Percentiles rank a stretch among this genome's conserved stretches.
Evolutionary conservation across 768 basidiomycete genomes (phyloP).

Genomic region (Mycena sanguinolenta): DNA sequence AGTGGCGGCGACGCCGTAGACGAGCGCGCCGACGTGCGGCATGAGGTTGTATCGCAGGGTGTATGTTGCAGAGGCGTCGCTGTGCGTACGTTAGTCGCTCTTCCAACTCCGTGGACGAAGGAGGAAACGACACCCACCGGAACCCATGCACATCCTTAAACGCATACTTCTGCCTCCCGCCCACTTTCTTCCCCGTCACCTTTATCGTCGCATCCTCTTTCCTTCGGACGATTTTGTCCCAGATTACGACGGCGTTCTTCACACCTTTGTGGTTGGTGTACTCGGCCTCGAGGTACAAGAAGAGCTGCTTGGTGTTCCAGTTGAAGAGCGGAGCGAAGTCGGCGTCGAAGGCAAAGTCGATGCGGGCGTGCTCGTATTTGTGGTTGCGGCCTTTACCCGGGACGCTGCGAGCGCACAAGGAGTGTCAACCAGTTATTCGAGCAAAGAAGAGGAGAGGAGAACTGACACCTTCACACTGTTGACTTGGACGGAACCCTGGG

Average conservation of each 20-base stretch:
- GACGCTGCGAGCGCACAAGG: conserved; percentile 48
- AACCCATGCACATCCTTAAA: conserved; percentile 70
- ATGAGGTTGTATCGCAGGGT: conserved; percentile 89
- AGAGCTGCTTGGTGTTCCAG: conserved; percentile 98
- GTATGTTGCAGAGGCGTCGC: conserved; percentile 67
- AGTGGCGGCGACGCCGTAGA: conserved; percentile 78
- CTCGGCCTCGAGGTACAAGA: conserved; percentile 89
- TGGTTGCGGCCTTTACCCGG: conserved; percentile 66
- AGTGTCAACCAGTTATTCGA: neutral
- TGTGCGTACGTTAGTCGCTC: conserved; percentile 44
- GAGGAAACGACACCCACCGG: conserved; percentile 4
- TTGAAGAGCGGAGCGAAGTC: conserved; percentile 89
- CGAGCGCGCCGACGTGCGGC: conserved; percentile 90
- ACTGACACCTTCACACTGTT: conserved; percentile 82
- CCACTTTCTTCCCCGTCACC: conserved; percentile 56
- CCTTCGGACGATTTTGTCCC: conserved; percentile 92
- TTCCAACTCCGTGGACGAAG: neutral
- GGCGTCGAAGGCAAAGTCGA: conserved; percentile 85
- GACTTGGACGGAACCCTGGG: conserved; percentile 68
- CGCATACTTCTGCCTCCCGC: conserved; percentile 81
- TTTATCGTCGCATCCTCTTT: conserved; percentile 80
- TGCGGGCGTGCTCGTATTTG: conserved; percentile 83
- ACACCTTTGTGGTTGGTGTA: conserved; percentile 83
- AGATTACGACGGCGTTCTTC: conserved; percentile 86
- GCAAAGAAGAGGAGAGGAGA: too few relatives aligned